Percentiles rank a stretch among this genome's conserved stretches.
Evolutionary conservation across 1,139 yeast species (phyloP).

Genomic region (Nadsonia commutata): DNA sequence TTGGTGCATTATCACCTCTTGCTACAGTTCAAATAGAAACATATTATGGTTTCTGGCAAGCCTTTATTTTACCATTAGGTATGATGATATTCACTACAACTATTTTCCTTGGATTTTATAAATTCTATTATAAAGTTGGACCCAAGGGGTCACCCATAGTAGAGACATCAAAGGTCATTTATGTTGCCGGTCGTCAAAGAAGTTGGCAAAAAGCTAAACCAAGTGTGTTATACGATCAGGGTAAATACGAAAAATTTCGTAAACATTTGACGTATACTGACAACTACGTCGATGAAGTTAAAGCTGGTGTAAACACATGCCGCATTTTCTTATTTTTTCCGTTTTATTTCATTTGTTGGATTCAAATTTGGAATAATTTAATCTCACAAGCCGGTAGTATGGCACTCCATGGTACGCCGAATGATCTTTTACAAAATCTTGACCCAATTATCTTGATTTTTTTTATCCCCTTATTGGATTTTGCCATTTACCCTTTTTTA

Average conservation of each 20-base stretch:
- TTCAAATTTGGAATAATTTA: conserved; percentile 49
- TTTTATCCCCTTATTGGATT: conserved; percentile 49
- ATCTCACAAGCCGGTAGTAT: conserved; percentile 54
- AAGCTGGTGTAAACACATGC: conserved; percentile 44
- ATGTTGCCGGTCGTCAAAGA: conserved; percentile 25
- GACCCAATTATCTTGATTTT: conserved; percentile 54
- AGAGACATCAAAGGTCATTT: conserved; percentile 29
- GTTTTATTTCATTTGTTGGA: conserved; percentile 48
- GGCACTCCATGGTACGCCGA: conserved; percentile 55
- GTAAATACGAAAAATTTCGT: conserved; percentile 16
- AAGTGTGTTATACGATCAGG: conserved; percentile 25
- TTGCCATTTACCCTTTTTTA: conserved; percentile 41
- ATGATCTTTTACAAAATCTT: conserved; percentile 53
- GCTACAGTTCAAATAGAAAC: conserved; percentile 49
- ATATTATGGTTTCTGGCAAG: conserved; percentile 46
- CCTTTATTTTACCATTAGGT: conserved; percentile 40
- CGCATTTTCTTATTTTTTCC: conserved; percentile 49
- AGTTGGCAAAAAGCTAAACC: conserved; percentile 49
- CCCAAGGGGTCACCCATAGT: conserved; percentile 37
- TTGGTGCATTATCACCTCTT: conserved; percentile 51
- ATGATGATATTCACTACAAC: conserved; percentile 36
- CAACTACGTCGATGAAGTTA: conserved; percentile 49
- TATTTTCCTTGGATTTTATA: conserved; percentile 28
- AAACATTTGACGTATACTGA: conserved; percentile 25
- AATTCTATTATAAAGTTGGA: conserved; percentile 26